Evolutionary conservation across 805 yeast genomes (phyloP), one percentile per base, ranked within the genome.

Genomic region (Lipomyces anomalus): DNA sequence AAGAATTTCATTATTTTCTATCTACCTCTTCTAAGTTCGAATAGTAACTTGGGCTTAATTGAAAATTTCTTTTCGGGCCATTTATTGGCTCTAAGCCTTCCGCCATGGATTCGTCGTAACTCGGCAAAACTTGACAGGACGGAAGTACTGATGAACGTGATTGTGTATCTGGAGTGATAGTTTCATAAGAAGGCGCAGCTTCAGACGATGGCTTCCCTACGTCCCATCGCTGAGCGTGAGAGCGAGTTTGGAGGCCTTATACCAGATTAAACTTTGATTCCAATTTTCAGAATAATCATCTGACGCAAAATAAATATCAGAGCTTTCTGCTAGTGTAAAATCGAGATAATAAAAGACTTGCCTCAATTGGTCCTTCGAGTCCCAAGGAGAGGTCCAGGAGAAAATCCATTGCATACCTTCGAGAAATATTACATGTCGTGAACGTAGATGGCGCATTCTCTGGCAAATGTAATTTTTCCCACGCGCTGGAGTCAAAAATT

Each of bases 371-470:
- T n/a, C n/a, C n/a, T n/a, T n/a, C n/a, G n/a, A n/a, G n/a, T n/a
- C n/a, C n/a, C n/a, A n/a, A n/a, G n/a, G n/a, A n/a, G n/a, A n/a
- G n/a, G n/a, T n/a, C n/a, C n/a, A n/a, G n/a, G n/a, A n/a, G n/a
- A n/a, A n/a, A n/a, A n/a, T n/a, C n/a, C n/a, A 76, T 43, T 3
- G 56, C 50, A 55, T 78, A 76, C n/a, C 47, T 52, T 32, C 83
- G 67, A 6, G 65, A 57, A 20, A 81, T 68, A 55, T 78, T 79
- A 56, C 84, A 79, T 3, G 79, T 71, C 22, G 58, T 61, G 59
- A 82, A 81, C 17, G 74, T 61, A 1, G 85, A 84, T 2, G 79
- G 64, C 3, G 74, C 62, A 35, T 67, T 54, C 38, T 68, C 71
- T 0, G 83, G 81, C 4, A 43, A 28, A 22, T 29, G 18, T 16